Percentiles rank a stretch among this genome's conserved stretches.
Conservation (phyloP, 169 alveolate species). For the Eimeria nieschulzi region DNA sequence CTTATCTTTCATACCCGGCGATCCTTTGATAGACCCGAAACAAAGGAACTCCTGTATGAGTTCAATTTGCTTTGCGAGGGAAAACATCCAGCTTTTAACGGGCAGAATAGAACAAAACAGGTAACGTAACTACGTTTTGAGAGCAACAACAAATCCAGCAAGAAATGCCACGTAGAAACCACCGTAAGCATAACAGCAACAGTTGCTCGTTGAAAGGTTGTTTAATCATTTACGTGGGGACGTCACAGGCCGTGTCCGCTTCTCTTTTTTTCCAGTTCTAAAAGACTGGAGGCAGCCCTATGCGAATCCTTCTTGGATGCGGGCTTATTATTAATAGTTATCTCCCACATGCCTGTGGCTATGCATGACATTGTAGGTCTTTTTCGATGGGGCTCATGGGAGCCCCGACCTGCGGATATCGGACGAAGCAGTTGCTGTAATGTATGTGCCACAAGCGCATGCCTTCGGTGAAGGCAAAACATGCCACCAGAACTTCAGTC, state of each 20-base stretch:
- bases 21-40: not conserved
- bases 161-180: not conserved
- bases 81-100: constrained; percentile 73
- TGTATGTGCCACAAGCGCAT: not conserved
- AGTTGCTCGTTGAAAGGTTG: too few species aligned
- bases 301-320: too few species aligned
- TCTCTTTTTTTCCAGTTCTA: too few species aligned
- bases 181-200: too few species aligned
- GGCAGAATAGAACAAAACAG: constrained; percentile 71
- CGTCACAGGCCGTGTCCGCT: too few species aligned
- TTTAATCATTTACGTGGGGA: too few species aligned
- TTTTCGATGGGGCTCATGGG: constrained; percentile 64
- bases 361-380: constrained; percentile 38
- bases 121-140: not conserved
- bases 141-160: not conserved
- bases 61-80: constrained; percentile 71
- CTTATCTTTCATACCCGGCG: constrained; percentile 67
- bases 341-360: not conserved
- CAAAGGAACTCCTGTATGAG: constrained; percentile 22
- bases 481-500: not conserved
- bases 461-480: not conserved
- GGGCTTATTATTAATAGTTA: not conserved
- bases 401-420: constrained; percentile 70
- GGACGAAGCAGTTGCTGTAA: not conserved
- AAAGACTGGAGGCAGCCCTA: too few species aligned